A percentile compares a stretch with the other conserved stretches of the same genome.
Conservation (phyloP, 495 filamentous ascomycete genomes). For the Coniosporium apollinis region DNA sequence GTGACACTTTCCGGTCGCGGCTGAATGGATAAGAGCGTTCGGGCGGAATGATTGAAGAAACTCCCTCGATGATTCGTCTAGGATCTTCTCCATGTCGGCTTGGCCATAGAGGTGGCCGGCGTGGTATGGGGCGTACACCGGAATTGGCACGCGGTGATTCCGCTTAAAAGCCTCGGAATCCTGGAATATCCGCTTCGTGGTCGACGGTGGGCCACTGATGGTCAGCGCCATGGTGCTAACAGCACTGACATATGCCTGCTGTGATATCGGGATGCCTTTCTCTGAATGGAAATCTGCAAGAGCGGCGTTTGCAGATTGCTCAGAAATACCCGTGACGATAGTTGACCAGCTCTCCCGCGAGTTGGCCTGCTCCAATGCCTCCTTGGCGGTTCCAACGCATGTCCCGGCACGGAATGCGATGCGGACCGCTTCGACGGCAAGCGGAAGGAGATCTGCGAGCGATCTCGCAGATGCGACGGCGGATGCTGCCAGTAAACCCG, state of each 20-base stretch:
- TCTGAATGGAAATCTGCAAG: slow-evolving; percentile 35
- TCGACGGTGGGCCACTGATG: slow-evolving; percentile 60
- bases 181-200: slow-evolving; percentile 40
- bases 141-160: slow-evolving; percentile 42
- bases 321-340: slow-evolving; percentile 29
- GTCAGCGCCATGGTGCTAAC: slow-evolving; percentile 51
- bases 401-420: slow-evolving; percentile 57
- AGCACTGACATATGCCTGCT: slow-evolving; percentile 57
- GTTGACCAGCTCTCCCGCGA: slow-evolving; percentile 42
- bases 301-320: slow-evolving; percentile 27
- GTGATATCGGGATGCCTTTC: slow-evolving; percentile 43
- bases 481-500: slow-evolving; percentile 52
- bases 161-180: slow-evolving; percentile 32
- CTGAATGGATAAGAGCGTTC: slow-evolving; percentile 21
- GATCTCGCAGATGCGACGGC: slow-evolving; percentile 53
- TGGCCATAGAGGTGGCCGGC: slow-evolving; percentile 51
- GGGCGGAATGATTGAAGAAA: slow-evolving; percentile 21
- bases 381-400: slow-evolving; percentile 35
- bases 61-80: slow-evolving; percentile 27
- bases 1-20: slow-evolving; percentile 23
- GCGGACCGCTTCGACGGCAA: slow-evolving; percentile 52
- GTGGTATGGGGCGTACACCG: slow-evolving; percentile 70
- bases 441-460: slow-evolving; percentile 47
- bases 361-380: slow-evolving; percentile 30
- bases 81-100: slow-evolving; percentile 42